Percentiles rank a stretch among this genome's conserved stretches.
These are phyloP conservation scores for Xylariales sp. DNA, from an alignment of 2,329 filamentous ascomycete genomes.

Conservation along the genomic window DNA sequence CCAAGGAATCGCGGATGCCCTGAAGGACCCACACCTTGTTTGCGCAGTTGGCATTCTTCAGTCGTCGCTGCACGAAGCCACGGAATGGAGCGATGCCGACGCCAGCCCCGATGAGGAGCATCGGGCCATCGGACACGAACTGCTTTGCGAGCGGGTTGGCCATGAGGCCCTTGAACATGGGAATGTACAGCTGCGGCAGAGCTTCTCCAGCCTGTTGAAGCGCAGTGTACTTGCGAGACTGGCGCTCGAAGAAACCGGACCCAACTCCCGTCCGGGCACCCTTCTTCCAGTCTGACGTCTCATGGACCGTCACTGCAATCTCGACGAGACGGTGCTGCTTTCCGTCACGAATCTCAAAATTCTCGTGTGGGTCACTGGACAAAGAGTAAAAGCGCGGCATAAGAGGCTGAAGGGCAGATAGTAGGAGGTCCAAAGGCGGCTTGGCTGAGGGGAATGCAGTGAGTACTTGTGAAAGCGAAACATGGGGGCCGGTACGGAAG, in stretches of 20 bases:
- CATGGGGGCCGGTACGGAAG: conserved; percentile 80
- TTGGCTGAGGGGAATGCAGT: conserved; percentile 88
- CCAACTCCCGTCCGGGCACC: conserved; percentile 77
- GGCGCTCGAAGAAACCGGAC: conserved; percentile 87
- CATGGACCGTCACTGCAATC: conserved; percentile 94
- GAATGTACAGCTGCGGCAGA: conserved; percentile 65
- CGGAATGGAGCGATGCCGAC: conserved; percentile 97
- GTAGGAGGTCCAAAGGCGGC: conserved; percentile 76
- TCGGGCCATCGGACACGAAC: conserved; percentile 90
- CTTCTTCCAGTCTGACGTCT: conserved; percentile 72
- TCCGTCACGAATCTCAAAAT: conserved; percentile 61
- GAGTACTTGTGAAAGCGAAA: conserved; percentile 81
- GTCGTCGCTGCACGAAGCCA: conserved; percentile 82
- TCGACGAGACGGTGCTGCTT: conserved; percentile 79
- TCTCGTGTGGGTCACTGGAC: conserved; percentile 88
- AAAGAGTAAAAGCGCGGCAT: conserved; percentile 99
- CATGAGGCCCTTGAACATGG: conserved; percentile 99
- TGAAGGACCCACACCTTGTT: conserved; percentile 34
- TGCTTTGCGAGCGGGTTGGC: conserved; percentile 89
- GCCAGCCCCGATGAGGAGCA: conserved; percentile 94
- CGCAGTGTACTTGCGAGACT: conserved; percentile 68
- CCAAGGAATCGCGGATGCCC: conserved; percentile 62
- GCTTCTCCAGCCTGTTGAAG: conserved; percentile 58
- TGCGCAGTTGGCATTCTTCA: conserved; percentile 33
- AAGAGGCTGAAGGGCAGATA: conserved; percentile 76